Evolutionary conservation across 768 basidiomycete species (phyloP), one percentile per base, ranked within the genome.

Genomic region (Tulasnella sp.): DNA sequence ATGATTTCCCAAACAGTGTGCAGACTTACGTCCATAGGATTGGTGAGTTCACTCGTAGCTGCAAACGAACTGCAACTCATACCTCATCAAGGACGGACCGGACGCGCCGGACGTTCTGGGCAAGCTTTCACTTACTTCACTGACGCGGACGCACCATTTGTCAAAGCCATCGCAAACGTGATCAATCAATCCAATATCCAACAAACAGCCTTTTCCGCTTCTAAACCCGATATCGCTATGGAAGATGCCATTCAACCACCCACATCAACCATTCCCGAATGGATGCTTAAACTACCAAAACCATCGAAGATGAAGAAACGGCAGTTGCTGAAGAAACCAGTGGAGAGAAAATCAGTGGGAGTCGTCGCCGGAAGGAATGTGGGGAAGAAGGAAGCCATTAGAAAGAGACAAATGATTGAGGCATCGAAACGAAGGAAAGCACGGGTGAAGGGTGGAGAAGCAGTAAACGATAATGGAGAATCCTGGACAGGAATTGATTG

Each of bases 11-110:
- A 2, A 90, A 83, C 33, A 92, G 79, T 48, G 83, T 93, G 2
- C 90, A 93, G 64, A 91, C 86, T 61, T 99, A 99, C 61, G 76
- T 99, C 37, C 95, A 99, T 65, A 75, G 95, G 20, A 95, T 99
- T 45, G 93, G 88, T 82, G 32, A 41, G 69, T 61, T 52, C 31
- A 22, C 29, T 29, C n/a, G n/a, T n/a, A n/a, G n/a, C n/a, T n/a
- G n/a, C n/a, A n/a, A n/a, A n/a, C n/a, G n/a, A n/a, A n/a, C n/a
- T n/a, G n/a, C n/a, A n/a, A n/a, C n/a, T n/a, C n/a, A n/a, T n/a
- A n/a, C n/a, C n/a, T n/a, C 27, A 19, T 9, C 3, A 42, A 87
- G 85, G 91, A 62, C 86, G 95, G 56, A 98, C 95, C 3, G 95
- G 93, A 19, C 78, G 95, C 47, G 92, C 92, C 15, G 93, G 91